A percentile compares a stretch with the other conserved stretches of the same genome.
phyloP scores from a whole-genome alignment of 371 early-diverging fungal genomes.

The Rhizopus delemar region DNA sequence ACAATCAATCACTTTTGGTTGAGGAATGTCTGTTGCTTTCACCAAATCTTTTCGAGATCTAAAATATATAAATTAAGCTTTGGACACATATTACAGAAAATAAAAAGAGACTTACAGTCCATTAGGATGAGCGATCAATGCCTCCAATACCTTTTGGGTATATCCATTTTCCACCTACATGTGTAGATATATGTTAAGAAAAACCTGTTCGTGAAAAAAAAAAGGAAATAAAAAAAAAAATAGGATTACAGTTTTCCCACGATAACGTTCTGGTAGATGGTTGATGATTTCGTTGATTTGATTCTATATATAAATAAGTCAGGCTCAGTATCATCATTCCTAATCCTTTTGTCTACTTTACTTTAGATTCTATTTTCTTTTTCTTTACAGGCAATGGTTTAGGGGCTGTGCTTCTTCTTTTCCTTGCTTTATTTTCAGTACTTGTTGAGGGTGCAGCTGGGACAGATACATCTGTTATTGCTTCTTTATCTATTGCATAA shows the following conservation, averaged over 20 bases:
- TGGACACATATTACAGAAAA: not conserved
- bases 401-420: not conserved
- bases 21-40: not conserved
- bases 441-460: not conserved
- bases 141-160: not conserved
- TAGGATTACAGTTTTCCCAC: not conserved
- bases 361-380: not conserved
- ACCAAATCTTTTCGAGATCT: conserved; percentile 5
- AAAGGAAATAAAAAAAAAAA: not conserved
- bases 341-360: not conserved
- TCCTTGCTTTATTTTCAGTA: not conserved
- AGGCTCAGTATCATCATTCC: not conserved
- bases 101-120: not conserved
- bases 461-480: not conserved
- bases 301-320: not conserved
- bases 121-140: not conserved
- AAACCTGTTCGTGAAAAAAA: too few relatives aligned
- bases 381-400: not conserved
- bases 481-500: not conserved
- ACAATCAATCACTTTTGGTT: conserved; percentile 5
- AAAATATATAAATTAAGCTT: not conserved
- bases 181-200: not conserved
- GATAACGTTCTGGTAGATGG: not conserved
- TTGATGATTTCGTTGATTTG: not conserved
- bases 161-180: not conserved